Evolutionary conservation across 805 yeast species (phyloP), one percentile per base, ranked within the genome.

Genomic region (Candida gorgasii): DNA sequence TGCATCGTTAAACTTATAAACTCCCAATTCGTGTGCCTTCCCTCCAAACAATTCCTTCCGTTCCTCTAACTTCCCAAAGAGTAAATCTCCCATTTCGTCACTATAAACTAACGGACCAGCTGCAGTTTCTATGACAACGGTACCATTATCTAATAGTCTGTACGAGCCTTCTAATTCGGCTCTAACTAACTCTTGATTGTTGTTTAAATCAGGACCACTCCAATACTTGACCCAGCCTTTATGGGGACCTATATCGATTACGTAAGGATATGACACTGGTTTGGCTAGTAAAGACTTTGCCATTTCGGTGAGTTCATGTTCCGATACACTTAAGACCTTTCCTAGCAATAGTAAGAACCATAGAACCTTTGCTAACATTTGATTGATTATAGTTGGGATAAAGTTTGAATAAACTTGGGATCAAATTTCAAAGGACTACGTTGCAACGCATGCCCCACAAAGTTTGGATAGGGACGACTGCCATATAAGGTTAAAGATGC

Each of bases 171-270:
- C 38, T 22, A 39, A 14, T 17, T 39, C 43, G 18, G 26, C 32
- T 18, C 43, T 12, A 5, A 39, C 14, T 27, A 39, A 26, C 9
- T 32, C 43, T 11, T 28, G 36, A 14, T 17, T 24, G 20, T 39
- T 39, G 13, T 33, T 39, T 8, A 39, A 26, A 3, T 32, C 7
- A 14, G 43, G 43, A 3, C 43, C 43, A 11, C 23, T 18, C 43
- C 43, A 39, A 15, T 39, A 39, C 15, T 39, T 39, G 11, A 33
- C 19, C 32, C 32, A 39, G 12, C 28, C 22, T 18, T 24, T 39
- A 16, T 39, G 43, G 7, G 37, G 33, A 5, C 43, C 43, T 5
- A 32, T 33, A 2, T 16, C 18, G 3, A 39, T 23, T 8, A 24
- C 4, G 14, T 24, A 39, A 2, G 43, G 43, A 23, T 32, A 39